Percentiles rank a stretch among this genome's conserved stretches.
Conservation (phyloP, 805 yeast genomes). For the Nakazawaea peltata region DNA sequence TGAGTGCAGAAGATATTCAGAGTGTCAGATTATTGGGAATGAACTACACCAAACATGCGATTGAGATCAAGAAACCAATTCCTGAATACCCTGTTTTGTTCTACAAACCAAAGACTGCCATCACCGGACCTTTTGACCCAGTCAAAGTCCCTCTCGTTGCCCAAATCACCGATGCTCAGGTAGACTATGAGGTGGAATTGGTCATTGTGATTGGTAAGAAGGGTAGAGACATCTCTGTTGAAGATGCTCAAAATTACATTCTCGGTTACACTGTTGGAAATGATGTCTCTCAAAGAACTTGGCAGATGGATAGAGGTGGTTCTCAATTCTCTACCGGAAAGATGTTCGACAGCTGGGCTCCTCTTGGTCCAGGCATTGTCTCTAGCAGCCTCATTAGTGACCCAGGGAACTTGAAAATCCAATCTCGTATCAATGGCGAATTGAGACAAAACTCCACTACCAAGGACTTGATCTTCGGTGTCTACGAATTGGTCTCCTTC, state of each 20-base stretch:
- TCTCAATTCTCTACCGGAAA: constrained; percentile 46
- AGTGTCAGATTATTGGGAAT: constrained; percentile 42
- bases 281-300: constrained; percentile 49
- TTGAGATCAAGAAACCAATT: constrained; percentile 29
- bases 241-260: constrained; percentile 36
- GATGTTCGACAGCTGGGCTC: constrained; percentile 50
- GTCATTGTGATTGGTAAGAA: constrained; percentile 44
- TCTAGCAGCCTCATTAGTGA: constrained; percentile 18
- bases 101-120: constrained; percentile 39
- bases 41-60: constrained; percentile 36
- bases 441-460: constrained; percentile 36
- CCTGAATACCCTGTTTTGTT: constrained; percentile 44
- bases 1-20: constrained; percentile 25
- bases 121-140: constrained; percentile 33
- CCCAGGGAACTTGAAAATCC: constrained; percentile 28
- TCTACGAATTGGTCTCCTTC: constrained; percentile 34
- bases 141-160: constrained; percentile 34
- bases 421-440: constrained; percentile 39
- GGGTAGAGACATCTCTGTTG: constrained; percentile 33
- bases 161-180: constrained; percentile 24
- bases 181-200: constrained; percentile 49
- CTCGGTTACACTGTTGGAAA: constrained; percentile 48
- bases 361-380: constrained; percentile 47
- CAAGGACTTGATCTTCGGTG: constrained; percentile 39
- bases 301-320: constrained; percentile 47